Evolutionary conservation across 371 early-diverging fungal genomes (phyloP).

Genomic region (Mycotypha africana): DNA sequence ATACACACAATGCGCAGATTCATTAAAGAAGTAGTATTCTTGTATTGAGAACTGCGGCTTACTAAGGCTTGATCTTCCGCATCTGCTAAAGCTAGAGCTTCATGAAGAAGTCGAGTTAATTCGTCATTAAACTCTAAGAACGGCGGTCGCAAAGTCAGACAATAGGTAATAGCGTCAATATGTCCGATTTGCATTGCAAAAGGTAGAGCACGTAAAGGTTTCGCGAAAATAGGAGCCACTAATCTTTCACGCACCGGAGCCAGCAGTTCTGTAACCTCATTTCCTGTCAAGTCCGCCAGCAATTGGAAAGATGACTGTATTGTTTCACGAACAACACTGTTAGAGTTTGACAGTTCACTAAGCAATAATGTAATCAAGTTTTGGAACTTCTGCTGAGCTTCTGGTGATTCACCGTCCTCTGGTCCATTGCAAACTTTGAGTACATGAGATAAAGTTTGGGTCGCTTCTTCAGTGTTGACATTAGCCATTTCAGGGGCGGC

Average conservation of each 20-base stretch:
- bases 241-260: constrained; percentile 82
- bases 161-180: constrained; percentile 97
- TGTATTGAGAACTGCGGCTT: constrained; percentile 77
- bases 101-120: constrained; percentile 82
- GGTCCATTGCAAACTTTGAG: constrained; percentile 79
- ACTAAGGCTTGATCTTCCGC: constrained; percentile 96
- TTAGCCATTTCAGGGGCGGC: constrained; percentile 77
- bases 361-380: constrained; percentile 78
- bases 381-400: constrained; percentile 57
- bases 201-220: constrained; percentile 94
- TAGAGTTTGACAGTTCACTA: constrained; percentile 91
- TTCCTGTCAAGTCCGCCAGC: constrained; percentile 73
- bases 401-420: constrained; percentile 53
- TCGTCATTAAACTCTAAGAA: constrained; percentile 92
- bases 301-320: constrained; percentile 80
- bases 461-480: constrained; percentile 71
- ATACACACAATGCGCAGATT: constrained; percentile 94
- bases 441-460: constrained; percentile 70
- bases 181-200: constrained; percentile 97
- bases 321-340: constrained; percentile 83
- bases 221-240: constrained; percentile 92
- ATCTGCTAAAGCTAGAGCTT: constrained; percentile 93
- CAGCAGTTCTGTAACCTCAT: constrained; percentile 80
- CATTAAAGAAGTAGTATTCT: constrained; percentile 75
- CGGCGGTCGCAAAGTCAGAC: constrained; percentile 85